A percentile compares a stretch with the other conserved stretches of the same genome.
These are phyloP conservation scores for Candida broadrunensis DNA, from an alignment of 805 yeast species.

Conservation along the genomic window DNA sequence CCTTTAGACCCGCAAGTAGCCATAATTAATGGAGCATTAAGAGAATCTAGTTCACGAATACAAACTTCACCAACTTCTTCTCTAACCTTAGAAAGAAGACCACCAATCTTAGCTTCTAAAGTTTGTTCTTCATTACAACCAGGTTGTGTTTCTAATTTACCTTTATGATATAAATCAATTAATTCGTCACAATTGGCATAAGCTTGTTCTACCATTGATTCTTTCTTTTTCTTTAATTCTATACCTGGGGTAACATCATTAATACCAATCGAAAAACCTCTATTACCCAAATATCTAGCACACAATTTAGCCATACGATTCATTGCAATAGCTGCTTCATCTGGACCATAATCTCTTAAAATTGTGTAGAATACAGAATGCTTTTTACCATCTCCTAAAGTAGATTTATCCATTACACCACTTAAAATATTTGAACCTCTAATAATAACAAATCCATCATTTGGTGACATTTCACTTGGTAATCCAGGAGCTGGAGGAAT, in stretches of 20 bases:
- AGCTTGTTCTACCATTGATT: conserved; percentile 84
- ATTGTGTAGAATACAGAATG: conserved; percentile 95
- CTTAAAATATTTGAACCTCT: conserved; percentile 85
- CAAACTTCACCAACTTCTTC: conserved; percentile 99
- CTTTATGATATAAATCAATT: conserved; percentile 72
- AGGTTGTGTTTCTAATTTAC: conserved; percentile 95
- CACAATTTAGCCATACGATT: conserved; percentile 99
- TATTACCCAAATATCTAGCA: conserved; percentile 89
- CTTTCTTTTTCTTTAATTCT: conserved; percentile 74
- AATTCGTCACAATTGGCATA: conserved; percentile 89
- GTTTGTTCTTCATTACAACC: conserved; percentile 99
- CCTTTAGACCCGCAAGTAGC: conserved; percentile 99
- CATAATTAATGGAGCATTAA: conserved; percentile 97
- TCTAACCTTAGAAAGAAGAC: conserved; percentile 92
- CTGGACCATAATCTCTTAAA: conserved; percentile 93
- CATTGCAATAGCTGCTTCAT: conserved; percentile 94
- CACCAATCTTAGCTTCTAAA: conserved; percentile 95
- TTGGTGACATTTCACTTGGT: conserved; percentile 94
- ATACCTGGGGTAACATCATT: conserved; percentile 94
- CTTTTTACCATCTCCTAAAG: conserved; percentile 96
- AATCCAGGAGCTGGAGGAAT: conserved; percentile 67
- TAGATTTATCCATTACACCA: conserved; percentile 96
- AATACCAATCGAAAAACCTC: conserved; percentile 97
- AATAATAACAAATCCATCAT: conserved; percentile 90
- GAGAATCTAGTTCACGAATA: conserved; percentile 81